Conservation (phyloP, 352 stramenopile genomes). For the Phytopythium montanum region DNA sequence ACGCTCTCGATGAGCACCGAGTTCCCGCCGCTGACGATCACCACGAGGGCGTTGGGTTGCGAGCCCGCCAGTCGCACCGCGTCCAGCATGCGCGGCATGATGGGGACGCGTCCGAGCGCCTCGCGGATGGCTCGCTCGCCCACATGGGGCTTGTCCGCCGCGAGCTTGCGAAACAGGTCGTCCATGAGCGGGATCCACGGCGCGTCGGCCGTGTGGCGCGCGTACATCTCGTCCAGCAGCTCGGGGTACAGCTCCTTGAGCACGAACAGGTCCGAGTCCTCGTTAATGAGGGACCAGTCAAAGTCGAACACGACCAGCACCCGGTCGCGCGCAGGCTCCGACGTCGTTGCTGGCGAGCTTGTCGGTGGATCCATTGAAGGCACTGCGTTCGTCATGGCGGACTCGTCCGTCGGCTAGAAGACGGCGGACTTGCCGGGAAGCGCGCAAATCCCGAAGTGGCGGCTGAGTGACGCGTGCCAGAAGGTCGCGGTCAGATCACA, state of each 20-base stretch:
- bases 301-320: conserved; percentile 81
- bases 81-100: conserved; percentile 67
- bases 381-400: too few relatives aligned
- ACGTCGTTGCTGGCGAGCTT: too few relatives aligned
- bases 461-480: too few relatives aligned
- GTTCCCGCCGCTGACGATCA: conserved; percentile 81
- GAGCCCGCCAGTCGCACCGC: conserved; percentile 54
- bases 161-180: conserved; percentile 45
- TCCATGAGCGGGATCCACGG: conserved; percentile 73
- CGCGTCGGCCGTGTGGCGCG: conserved; percentile 18
- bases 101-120: conserved; percentile 45
- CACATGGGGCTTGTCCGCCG: conserved; percentile 32
- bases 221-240: conserved; percentile 34
- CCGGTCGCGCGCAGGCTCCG: too few relatives aligned
- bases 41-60: conserved; percentile 32
- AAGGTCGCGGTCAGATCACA: too few relatives aligned
- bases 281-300: conserved; percentile 81
- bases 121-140: conserved; percentile 31
- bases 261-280: conserved; percentile 80
- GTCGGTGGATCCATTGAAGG: too few relatives aligned
- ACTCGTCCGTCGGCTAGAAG: too few relatives aligned
- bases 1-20: conserved; percentile 78
- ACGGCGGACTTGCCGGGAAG: too few relatives aligned
- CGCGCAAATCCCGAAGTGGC: too few relatives aligned
- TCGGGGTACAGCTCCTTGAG: conserved; percentile 65